Percentiles rank a stretch among this genome's conserved stretches.
phyloP scores from a whole-genome alignment of 805 yeast species.

The Candida verbasci region DNA sequence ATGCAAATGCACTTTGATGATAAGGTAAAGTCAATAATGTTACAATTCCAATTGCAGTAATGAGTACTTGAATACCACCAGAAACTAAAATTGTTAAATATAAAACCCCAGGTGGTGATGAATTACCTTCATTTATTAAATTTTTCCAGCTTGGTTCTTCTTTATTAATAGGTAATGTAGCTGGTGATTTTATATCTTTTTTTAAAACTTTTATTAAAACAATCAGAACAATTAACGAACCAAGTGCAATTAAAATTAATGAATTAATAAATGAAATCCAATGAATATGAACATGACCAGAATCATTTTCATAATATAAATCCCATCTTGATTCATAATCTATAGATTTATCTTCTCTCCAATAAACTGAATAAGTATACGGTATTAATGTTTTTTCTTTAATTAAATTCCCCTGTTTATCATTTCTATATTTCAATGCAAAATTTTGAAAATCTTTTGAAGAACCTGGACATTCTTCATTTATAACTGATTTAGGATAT shows the following conservation, averaged over 20 bases:
- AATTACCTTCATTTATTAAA: conserved; percentile 49
- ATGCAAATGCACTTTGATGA: conserved; percentile 62
- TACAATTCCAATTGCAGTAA: conserved; percentile 61
- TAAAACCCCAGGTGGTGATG: conserved; percentile 45
- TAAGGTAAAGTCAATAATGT: conserved; percentile 37
- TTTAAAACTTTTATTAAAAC: conserved; percentile 55
- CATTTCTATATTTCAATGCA: conserved; percentile 42
- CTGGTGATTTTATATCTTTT: conserved; percentile 6
- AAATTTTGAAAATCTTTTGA: conserved; percentile 55
- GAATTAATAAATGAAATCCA: conserved; percentile 78
- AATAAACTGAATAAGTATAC: conserved; percentile 79
- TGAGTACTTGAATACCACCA: conserved; percentile 69
- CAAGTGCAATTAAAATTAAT: conserved; percentile 54
- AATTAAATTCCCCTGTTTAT: conserved; percentile 16
- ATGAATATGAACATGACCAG: conserved; percentile 50
- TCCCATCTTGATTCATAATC: conserved; percentile 72
- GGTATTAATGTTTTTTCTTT: conserved; percentile 48
- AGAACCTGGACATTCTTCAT: conserved; percentile 70
- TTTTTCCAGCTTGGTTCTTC: conserved; percentile 42
- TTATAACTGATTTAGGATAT: conserved; percentile 75
- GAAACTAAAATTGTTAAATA: conserved; percentile 58
- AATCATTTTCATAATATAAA: conserved; percentile 53
- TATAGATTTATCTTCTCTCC: conserved; percentile 75
- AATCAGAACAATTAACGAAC: conserved; percentile 61
- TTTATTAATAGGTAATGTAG: conserved; percentile 11